Conservation (phyloP, 2,329 filamentous ascomycete genomes). For the Stagonosporopsis chrysanthemi region DNA sequence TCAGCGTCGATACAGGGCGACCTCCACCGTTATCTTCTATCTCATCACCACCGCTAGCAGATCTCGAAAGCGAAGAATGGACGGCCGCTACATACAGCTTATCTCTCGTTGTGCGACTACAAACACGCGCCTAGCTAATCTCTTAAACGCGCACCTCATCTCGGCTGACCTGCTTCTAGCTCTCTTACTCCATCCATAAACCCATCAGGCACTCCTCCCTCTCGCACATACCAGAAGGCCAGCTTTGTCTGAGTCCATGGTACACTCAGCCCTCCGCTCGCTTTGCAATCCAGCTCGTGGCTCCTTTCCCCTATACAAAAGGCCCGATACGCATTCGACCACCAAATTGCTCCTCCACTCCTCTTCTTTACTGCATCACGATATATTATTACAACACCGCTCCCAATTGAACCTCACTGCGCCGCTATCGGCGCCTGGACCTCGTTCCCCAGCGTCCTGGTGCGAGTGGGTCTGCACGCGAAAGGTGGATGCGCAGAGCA, state of each 20-base stretch:
- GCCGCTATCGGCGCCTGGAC: slow-evolving; percentile 6
- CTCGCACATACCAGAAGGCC: not conserved
- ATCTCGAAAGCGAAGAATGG: not conserved
- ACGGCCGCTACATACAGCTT: not conserved
- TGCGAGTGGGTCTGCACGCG: slow-evolving; percentile 8
- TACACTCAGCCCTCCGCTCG: not conserved
- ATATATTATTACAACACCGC: not conserved
- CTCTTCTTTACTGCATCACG: not conserved
- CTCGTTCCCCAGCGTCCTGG: not conserved
- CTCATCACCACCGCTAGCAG: not conserved
- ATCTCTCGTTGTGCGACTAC: not conserved
- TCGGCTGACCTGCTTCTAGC: slow-evolving; percentile 2
- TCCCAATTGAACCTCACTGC: not conserved
- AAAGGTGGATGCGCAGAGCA: not conserved
- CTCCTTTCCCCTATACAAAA: not conserved
- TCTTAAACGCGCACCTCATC: not conserved
- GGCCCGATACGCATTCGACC: slow-evolving; percentile 3
- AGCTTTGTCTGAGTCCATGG: too few species aligned
- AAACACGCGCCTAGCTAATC: not conserved
- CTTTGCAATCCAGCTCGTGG: not conserved
- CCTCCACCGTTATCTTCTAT: not conserved
- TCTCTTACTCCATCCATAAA: not conserved
- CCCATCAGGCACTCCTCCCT: not conserved
- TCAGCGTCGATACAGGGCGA: not conserved
- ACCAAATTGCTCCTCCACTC: not conserved